Evolutionary conservation across 1,284 basidiomycete species (phyloP), one percentile per base, ranked within the genome.

Genomic region (Papiliotrema terrestris): DNA sequence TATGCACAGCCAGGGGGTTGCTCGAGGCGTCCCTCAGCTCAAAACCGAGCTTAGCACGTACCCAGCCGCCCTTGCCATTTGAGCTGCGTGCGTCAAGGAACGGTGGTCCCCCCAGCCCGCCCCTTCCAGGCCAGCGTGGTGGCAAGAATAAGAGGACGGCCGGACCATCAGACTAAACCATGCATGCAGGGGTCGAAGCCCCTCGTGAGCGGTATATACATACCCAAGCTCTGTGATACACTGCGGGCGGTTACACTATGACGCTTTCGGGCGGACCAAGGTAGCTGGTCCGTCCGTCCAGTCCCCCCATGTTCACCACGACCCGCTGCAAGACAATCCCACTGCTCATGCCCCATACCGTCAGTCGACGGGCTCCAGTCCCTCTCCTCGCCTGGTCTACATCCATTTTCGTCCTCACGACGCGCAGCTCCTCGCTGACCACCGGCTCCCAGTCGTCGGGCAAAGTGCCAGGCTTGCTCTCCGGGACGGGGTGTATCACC

Each of bases 401-500:
- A 17, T 46, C 43, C 3, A 69, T 41, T 0, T 52, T 26, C 13
- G 66, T 49, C 3, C 41, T 54, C n/a, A 61, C 57, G 6, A 61
- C 66, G 35, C 71, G 57, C 23, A 67, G 53, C 52, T 69, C 66
- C 8, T 56, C 56, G 5, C 55, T 51, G 35, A 72, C 67, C 26
- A 69, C 61, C n/a, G 59, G 52, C 32, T 62, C 54, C 72, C 72
- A 74, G 49, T 71, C 72, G 8, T 66, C 59, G 2, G 86, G 84
- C 11, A 82, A 65, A 17, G 68, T 69, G 2, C 84, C 86, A 6
- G 82, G 80, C 38, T 49, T 55, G 0, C 72, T 65, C 6, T 81
- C 77, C 14, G 43, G 49, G 49, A 84, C 80, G 63, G 83, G 84
- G 47, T 82, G 76, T 36, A 78, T 77, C 14, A 55, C 51, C 29